These are phyloP conservation scores for Wickerhamiella siamensis DNA, from an alignment of 805 yeast genomes.

Conservation along the genomic window DNA sequence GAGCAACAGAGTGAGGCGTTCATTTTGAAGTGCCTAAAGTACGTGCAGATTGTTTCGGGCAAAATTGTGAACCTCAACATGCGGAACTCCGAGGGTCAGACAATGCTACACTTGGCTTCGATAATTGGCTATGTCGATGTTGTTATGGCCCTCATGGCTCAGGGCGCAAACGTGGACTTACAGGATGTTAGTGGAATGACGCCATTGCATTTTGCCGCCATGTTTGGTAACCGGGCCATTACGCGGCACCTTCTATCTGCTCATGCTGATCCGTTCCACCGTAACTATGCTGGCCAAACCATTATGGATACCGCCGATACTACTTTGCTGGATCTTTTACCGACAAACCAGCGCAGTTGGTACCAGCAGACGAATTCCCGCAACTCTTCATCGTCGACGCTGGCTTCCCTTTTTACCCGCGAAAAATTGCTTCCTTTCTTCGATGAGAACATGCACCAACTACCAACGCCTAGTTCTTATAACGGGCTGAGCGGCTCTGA, in stretches of 20 bases:
- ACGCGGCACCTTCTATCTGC: slow-evolving; percentile 15
- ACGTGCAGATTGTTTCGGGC: slow-evolving; percentile 19
- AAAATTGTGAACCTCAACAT: slow-evolving; percentile 58
- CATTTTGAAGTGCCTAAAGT: slow-evolving; percentile 18
- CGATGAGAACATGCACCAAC: not conserved
- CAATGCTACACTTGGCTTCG: slow-evolving; percentile 75
- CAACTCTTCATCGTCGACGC: slow-evolving; percentile 17
- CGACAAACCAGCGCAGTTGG: slow-evolving; percentile 18
- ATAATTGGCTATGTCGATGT: slow-evolving; percentile 55
- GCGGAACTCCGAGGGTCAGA: slow-evolving; percentile 72
- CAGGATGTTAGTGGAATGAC: slow-evolving; percentile 72
- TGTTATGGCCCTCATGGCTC: slow-evolving; percentile 46
- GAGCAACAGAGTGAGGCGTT: slow-evolving; percentile 15
- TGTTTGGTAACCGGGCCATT: slow-evolving; percentile 53
- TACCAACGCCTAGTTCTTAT: not conserved
- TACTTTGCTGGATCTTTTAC: slow-evolving; percentile 18
- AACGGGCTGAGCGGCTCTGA: not conserved
- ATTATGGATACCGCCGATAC: slow-evolving; percentile 25
- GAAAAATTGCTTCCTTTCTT: slow-evolving; percentile 1
- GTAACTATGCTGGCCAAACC: slow-evolving; percentile 23
- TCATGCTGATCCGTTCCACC: slow-evolving; percentile 21
- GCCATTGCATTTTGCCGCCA: slow-evolving; percentile 75
- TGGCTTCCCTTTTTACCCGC: slow-evolving; percentile 9
- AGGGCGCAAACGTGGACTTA: slow-evolving; percentile 42
- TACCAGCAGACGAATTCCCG: slow-evolving; percentile 16